These are phyloP conservation scores for Physcia stellaris DNA, from an alignment of 495 filamentous ascomycete species.

Conservation along the genomic window DNA sequence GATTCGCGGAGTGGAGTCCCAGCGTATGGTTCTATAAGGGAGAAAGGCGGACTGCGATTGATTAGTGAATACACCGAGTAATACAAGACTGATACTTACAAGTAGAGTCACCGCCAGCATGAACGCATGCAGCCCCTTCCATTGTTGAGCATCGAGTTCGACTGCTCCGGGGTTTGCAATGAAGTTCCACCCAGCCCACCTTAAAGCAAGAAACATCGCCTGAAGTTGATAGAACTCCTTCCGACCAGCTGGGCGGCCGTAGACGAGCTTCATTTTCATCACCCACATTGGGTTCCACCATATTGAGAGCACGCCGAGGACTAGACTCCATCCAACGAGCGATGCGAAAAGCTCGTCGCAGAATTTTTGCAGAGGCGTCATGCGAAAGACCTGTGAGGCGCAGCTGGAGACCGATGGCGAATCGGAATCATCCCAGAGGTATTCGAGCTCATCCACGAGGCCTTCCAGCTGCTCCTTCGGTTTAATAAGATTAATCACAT, in stretches of 20 bases:
- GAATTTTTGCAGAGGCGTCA: slow-evolving; percentile 15
- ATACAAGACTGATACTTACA: slow-evolving; percentile 28
- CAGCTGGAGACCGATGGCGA: slow-evolving; percentile 18
- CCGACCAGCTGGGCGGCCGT: slow-evolving; percentile 49
- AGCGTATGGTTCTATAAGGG: slow-evolving; percentile 36
- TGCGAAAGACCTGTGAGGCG: slow-evolving; percentile 14
- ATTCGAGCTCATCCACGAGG: slow-evolving; percentile 8
- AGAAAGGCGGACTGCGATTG: slow-evolving; percentile 21
- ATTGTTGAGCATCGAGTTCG: slow-evolving; percentile 27
- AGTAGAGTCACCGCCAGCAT: slow-evolving; percentile 38
- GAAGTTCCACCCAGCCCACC: slow-evolving; percentile 36
- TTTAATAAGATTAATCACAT: slow-evolving; percentile 21
- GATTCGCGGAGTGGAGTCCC: slow-evolving; percentile 45
- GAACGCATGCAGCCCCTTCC: slow-evolving; percentile 40
- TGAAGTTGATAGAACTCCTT: slow-evolving; percentile 58
- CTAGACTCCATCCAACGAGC: slow-evolving; percentile 31
- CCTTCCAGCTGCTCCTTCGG: slow-evolving; percentile 7
- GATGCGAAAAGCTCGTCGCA: slow-evolving; percentile 24
- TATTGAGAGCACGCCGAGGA: slow-evolving; percentile 39
- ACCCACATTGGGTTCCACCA: slow-evolving; percentile 71
- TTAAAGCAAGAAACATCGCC: slow-evolving; percentile 41
- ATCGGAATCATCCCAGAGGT: slow-evolving; percentile 1
- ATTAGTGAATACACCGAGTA: slow-evolving; percentile 10
- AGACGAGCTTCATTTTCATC: slow-evolving; percentile 47
- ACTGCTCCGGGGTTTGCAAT: slow-evolving; percentile 31